Conservation (phyloP, 2,329 filamentous ascomycete genomes). For the Monosporascus cannonballus region DNA sequence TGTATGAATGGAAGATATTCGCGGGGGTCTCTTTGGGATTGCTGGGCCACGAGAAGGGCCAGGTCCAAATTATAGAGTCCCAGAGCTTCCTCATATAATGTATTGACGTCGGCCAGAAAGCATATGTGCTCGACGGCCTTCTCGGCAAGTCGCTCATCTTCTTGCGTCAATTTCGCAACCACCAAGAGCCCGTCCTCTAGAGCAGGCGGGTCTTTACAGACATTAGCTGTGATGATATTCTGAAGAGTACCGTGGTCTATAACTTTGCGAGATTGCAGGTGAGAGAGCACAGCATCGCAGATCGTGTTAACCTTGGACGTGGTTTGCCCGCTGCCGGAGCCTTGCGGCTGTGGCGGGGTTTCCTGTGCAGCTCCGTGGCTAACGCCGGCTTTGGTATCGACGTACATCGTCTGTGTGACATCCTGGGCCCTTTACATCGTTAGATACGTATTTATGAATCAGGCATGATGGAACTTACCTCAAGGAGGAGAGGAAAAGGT, state of each 20-base stretch:
- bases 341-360: slow-evolving; percentile 5
- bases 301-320: slow-evolving; percentile 74
- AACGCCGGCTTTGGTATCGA: slow-evolving; percentile 62
- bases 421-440: slow-evolving; percentile 65
- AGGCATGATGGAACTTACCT: slow-evolving; percentile 44
- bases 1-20: slow-evolving; percentile 96
- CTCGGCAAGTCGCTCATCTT: slow-evolving; percentile 68
- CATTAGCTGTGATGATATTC: slow-evolving; percentile 89
- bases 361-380: slow-evolving; percentile 10
- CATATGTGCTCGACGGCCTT: slow-evolving; percentile 94
- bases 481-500: slow-evolving; percentile 83
- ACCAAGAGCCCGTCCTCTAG: slow-evolving; percentile 77
- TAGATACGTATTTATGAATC: slow-evolving; percentile 18
- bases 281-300: slow-evolving; percentile 74
- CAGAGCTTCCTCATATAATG: slow-evolving; percentile 82
- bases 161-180: slow-evolving; percentile 66
- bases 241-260: slow-evolving; percentile 58
- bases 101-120: slow-evolving; percentile 91
- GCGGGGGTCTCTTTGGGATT: slow-evolving; percentile 89
- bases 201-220: slow-evolving; percentile 88
- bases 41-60: slow-evolving; percentile 84
- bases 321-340: neutral
- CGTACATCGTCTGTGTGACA: slow-evolving; percentile 89
- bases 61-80: slow-evolving; percentile 90
- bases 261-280: slow-evolving; percentile 55